phyloP scores from a whole-genome alignment of 2,329 filamentous ascomycete species.

The Dothidotthia symphoricarpi region DNA sequence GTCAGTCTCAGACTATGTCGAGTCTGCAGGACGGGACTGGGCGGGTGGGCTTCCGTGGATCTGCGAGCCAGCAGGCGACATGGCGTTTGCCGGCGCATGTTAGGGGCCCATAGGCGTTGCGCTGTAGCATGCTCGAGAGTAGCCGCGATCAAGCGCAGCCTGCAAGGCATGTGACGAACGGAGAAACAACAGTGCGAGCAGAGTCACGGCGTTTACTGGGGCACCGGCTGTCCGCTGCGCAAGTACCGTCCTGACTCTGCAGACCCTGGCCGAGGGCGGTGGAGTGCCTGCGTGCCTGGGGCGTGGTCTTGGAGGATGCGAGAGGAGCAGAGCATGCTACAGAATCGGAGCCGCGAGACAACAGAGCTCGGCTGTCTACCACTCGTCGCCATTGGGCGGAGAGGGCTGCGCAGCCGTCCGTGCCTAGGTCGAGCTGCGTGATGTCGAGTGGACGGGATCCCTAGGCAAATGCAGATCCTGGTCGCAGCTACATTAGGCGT shows the following conservation, averaged over 20 bases:
- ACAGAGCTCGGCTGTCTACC: slow-evolving; percentile 13
- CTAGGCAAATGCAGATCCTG: slow-evolving; percentile 24
- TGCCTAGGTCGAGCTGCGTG: slow-evolving; percentile 6
- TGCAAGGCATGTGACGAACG: slow-evolving; percentile 9
- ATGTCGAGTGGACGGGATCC: slow-evolving; percentile 26
- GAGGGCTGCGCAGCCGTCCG: slow-evolving; percentile 20
- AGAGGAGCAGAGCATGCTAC: slow-evolving; percentile 9
- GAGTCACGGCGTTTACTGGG: slow-evolving; percentile 8
- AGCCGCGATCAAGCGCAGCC: slow-evolving; percentile 7
- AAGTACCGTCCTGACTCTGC: slow-evolving; percentile 15
- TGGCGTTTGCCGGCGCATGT: slow-evolving; percentile 31
- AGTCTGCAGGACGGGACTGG: slow-evolving; percentile 24
- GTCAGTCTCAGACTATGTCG: too few relatives aligned
- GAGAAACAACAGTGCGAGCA: slow-evolving; percentile 6
- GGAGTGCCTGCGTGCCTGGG: slow-evolving; percentile 8
- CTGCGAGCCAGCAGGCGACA: slow-evolving; percentile 21
- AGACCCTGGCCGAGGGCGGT: slow-evolving; percentile 9
- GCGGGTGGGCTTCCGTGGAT: slow-evolving; percentile 31
- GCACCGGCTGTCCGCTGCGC: slow-evolving; percentile 22
- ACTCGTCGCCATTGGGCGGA: slow-evolving; percentile 28
- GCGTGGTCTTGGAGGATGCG: slow-evolving; percentile 13
- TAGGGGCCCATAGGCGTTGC: slow-evolving; percentile 4
- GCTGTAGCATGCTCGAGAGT: neutral
- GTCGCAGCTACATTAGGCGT: slow-evolving; percentile 23
- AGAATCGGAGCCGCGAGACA: slow-evolving; percentile 12